Percentiles rank a stretch among this genome's conserved stretches.
phyloP scores from a whole-genome alignment of 805 yeast genomes.

The Starmerella tilneyi region DNA sequence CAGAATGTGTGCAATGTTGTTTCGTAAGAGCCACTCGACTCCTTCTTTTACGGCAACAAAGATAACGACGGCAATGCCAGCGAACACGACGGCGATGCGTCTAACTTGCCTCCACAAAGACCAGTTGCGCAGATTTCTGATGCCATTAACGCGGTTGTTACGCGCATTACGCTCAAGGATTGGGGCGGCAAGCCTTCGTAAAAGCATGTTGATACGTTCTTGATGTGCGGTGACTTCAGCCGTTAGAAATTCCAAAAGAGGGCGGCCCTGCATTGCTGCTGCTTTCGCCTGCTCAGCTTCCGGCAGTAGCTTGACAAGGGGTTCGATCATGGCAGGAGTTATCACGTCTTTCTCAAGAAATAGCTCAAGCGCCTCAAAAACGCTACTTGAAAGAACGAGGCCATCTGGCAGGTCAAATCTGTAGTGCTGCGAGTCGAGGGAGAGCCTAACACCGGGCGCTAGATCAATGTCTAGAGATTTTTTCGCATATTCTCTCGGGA shows the following conservation, averaged over 20 bases:
- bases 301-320: neutral
- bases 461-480: neutral
- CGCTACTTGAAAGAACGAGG: neutral
- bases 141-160: neutral
- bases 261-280: neutral
- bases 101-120: no score
- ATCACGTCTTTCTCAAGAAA: neutral
- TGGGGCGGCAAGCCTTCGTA: neutral
- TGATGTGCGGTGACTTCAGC: neutral
- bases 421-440: constrained; percentile 1
- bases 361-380: neutral
- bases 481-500: neutral
- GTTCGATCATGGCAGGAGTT: neutral
- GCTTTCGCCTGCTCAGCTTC: neutral
- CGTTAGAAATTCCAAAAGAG: neutral
- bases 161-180: neutral
- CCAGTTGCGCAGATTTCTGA: no score
- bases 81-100: neutral
- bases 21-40: neutral
- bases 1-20: constrained; percentile 2
- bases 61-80: neutral
- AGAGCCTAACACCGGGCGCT: neutral
- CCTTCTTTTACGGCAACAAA: neutral
- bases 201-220: neutral
- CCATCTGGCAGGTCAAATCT: neutral